Base-by-base conservation (phyloP, 2,329 filamentous ascomycete genomes). In the Emmonsiellopsis sp. region DNA sequence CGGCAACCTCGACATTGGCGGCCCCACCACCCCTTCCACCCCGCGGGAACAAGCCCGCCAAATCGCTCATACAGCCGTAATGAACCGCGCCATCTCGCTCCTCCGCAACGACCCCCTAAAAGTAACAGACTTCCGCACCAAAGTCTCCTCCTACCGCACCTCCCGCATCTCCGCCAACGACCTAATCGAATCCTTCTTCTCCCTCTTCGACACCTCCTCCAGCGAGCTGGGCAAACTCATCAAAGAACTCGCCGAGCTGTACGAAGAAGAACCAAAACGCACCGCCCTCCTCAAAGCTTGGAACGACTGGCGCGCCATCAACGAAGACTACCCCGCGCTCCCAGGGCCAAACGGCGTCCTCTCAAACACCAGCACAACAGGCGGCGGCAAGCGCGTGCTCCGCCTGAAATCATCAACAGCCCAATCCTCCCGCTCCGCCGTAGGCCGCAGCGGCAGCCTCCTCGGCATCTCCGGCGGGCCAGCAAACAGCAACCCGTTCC, bases 271-370 rank as follows among this genome's bases (percentile, higher is more conserved):
- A 49, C 67, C 70, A 15, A 95, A 95, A 66, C 83, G 83, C 1
- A 84, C 86, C 51, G 78, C 76, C 0, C 74, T 98, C 2, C 80
- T 90, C 30, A 86, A 86, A 62, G 89, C 91, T 1, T 96, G 92
- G 90, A 89, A 89, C 61, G 88, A 95, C 70, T 96, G 92, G 89
- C 88, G 89, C 46, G 90, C 90, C 38, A 93, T 95, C 71, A 94
- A 95, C 60, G 91, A 96, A 70, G 91, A 96, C 67, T 97, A 96
- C 61, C 92, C 92, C 0, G 89, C 87, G 1, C 76, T 97, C 0
- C 91, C 92, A 1, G 86, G 86, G 0, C 79, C 88, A 0, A 80
- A 81, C 52, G 85, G 86, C 50, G 81, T 85, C 70, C 78, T 84
- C 38, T 83, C 84, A 30, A 74, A 73, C 4, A 69, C 77, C 45